A percentile compares a stretch with the other conserved stretches of the same genome.
Conservation (phyloP, 2,329 filamentous ascomycete genomes). For the Colletotrichum filicis region DNA sequence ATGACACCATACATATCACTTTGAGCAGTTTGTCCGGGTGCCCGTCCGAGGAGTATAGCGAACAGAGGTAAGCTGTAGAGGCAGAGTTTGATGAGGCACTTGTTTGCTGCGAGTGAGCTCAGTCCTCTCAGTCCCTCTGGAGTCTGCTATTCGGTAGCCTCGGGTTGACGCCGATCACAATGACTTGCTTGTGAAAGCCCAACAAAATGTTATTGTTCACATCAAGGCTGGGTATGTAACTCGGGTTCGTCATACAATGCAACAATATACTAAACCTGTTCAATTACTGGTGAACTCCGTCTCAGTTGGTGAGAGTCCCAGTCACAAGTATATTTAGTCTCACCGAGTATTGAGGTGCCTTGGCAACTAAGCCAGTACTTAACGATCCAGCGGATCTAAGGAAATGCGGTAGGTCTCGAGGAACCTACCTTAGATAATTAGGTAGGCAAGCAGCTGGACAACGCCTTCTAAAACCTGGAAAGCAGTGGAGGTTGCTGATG, state of each 20-base stretch:
- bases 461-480: not conserved
- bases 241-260: not conserved
- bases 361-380: not conserved
- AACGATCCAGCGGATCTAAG: not conserved
- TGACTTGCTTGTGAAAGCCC: not conserved
- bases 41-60: not conserved
- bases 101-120: not conserved
- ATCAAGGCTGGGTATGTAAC: not conserved
- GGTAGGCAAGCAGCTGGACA: not conserved
- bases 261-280: not conserved
- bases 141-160: not conserved
- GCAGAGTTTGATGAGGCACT: not conserved
- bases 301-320: not conserved
- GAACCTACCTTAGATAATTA: too few species aligned
- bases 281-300: not conserved
- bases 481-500: not conserved
- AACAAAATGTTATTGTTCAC: too few species aligned
- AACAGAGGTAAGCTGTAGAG: not conserved
- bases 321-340: not conserved
- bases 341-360: not conserved
- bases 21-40: not conserved
- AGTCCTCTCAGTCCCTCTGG: not conserved
- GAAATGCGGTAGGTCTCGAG: not conserved
- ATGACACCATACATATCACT: slow-evolving; percentile 1
- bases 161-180: not conserved